phyloP scores from a whole-genome alignment of 768 basidiomycete species.

The Lactarius sp. region DNA sequence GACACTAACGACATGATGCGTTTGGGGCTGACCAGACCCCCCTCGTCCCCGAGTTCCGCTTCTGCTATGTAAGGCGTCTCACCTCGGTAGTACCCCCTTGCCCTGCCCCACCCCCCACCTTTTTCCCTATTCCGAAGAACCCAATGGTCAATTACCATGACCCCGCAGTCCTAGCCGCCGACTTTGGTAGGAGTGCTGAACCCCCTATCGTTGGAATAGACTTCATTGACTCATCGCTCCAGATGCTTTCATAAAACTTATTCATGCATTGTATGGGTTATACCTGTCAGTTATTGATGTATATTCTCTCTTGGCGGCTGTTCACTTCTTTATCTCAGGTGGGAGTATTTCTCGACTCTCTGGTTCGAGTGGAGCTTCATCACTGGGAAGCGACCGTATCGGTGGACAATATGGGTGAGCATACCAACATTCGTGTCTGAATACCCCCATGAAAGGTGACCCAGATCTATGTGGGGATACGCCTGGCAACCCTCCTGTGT shows the following conservation, averaged over 20 bases:
- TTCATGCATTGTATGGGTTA: constrained; percentile 4
- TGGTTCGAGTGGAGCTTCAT: constrained; percentile 23
- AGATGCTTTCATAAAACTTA: neutral
- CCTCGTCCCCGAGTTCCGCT: no score
- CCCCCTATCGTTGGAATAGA: neutral
- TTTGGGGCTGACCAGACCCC: no score
- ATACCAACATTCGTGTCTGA: neutral
- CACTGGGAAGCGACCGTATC: constrained; percentile 4
- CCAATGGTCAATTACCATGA: neutral
- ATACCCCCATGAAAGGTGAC: neutral
- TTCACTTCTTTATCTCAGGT: neutral
- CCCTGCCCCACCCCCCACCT: neutral
- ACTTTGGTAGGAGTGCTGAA: constrained; percentile 7
- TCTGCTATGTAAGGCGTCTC: neutral
- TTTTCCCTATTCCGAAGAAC: neutral
- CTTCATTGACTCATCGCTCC: neutral
- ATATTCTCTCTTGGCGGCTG: neutral
- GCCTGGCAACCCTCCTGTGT: constrained; percentile 1
- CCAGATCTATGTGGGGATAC: constrained; percentile 9
- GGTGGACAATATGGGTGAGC: constrained; percentile 23
- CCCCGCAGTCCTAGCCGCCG: neutral
- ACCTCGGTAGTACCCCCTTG: neutral
- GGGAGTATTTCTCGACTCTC: constrained; percentile 19
- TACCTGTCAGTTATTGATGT: constrained; percentile 2
- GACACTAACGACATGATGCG: no score